Evolutionary conservation across 139 green algal genomes (phyloP).

Genomic region (Zygnema circumcarinatum): DNA sequence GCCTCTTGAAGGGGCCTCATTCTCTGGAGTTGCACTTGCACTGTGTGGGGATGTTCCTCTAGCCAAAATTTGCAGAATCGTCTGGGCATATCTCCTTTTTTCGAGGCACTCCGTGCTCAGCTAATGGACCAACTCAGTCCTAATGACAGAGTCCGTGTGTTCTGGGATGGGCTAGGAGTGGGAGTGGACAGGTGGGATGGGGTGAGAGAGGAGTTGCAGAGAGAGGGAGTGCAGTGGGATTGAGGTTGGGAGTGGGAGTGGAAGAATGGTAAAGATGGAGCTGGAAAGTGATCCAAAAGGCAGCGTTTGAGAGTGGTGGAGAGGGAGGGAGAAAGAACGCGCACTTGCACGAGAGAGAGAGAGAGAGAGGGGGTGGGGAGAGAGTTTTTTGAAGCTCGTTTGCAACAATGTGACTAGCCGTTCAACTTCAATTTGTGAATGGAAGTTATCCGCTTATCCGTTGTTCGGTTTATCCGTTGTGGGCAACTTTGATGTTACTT

Average conservation of each 20-base stretch:
- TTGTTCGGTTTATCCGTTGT: background rate
- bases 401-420: background rate
- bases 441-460: background rate
- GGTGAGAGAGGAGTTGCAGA: no score
- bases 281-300: background rate
- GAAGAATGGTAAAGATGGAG: no score
- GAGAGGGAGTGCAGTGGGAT: no score
- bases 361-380: no score
- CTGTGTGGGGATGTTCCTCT: background rate
- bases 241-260: no score
- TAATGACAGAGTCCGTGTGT: no score
- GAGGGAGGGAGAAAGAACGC: no score
- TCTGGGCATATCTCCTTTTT: background rate
- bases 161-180: no score
- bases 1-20: background rate
- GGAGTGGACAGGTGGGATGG: no score
- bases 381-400: background rate
- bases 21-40: background rate
- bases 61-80: background rate
- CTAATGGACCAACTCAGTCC: no score
- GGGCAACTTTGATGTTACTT: background rate
- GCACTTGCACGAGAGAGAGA: no score
- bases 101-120: background rate
- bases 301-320: background rate
- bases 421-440: no score